Evolutionary conservation across 805 yeast species (phyloP).

Genomic region (Teunomyces atbi): DNA sequence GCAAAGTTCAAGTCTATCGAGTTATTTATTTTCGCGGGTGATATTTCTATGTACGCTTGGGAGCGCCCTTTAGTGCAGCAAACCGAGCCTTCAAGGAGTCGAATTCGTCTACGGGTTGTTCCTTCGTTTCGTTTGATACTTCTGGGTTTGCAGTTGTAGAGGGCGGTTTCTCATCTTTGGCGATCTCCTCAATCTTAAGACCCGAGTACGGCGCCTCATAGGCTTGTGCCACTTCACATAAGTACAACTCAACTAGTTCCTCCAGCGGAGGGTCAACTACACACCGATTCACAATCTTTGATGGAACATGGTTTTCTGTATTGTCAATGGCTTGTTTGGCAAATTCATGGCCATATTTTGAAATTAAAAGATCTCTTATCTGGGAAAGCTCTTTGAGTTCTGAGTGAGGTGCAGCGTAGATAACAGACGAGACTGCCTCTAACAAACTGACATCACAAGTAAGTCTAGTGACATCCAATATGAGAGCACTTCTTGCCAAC

Average conservation of each 20-base stretch:
- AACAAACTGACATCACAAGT: constrained; percentile 58
- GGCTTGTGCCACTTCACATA: constrained; percentile 77
- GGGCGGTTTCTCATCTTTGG: constrained; percentile 18
- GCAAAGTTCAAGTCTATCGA: neutral
- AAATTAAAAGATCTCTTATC: constrained; percentile 59
- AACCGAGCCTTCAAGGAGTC: constrained; percentile 69
- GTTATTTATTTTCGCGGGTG: neutral
- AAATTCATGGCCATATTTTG: constrained; percentile 69
- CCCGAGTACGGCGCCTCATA: constrained; percentile 75
- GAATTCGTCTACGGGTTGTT: constrained; percentile 43
- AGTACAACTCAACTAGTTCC: constrained; percentile 64
- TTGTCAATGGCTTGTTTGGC: constrained; percentile 54
- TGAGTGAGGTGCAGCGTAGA: constrained; percentile 67
- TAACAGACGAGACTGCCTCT: constrained; percentile 72
- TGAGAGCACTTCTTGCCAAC: constrained; percentile 67
- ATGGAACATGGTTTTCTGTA: constrained; percentile 53
- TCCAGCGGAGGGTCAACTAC: constrained; percentile 64
- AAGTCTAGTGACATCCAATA: constrained; percentile 43
- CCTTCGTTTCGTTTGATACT: constrained; percentile 12
- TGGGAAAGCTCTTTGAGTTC: constrained; percentile 70
- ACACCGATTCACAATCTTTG: constrained; percentile 63
- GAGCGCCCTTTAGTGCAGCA: constrained; percentile 59
- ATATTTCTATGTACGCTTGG: constrained; percentile 1
- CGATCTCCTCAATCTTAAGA: constrained; percentile 20
- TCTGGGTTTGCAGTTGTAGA: constrained; percentile 6